Conservation (phyloP, 2,329 filamentous ascomycete species). For the Fusarium goolgardi region DNA sequence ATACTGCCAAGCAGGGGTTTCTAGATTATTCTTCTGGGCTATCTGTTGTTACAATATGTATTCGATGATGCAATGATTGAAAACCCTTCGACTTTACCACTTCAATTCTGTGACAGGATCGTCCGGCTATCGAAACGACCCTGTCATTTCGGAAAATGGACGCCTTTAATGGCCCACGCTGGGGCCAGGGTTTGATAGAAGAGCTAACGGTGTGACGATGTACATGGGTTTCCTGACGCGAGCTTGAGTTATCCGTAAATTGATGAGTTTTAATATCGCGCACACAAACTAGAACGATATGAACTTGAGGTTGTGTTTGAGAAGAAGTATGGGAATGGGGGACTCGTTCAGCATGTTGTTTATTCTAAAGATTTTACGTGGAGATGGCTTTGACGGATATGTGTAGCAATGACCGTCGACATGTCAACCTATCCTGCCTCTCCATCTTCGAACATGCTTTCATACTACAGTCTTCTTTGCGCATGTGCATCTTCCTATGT, state of each 20-base stretch:
- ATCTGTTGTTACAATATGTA: background rate
- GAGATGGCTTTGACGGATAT: background rate
- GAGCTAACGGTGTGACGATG: slow-evolving; percentile 9
- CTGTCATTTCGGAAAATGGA: slow-evolving; percentile 44
- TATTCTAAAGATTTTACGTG: background rate
- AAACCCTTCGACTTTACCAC: slow-evolving; percentile 3
- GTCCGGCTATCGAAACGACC: slow-evolving; percentile 41
- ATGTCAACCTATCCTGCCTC: slow-evolving; percentile 1
- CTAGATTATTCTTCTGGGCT: background rate
- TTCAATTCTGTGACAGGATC: slow-evolving; percentile 30
- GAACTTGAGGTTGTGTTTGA: background rate
- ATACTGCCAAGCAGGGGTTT: background rate
- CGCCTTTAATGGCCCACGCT: slow-evolving; percentile 20
- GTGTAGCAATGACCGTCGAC: background rate
- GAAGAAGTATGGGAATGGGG: background rate
- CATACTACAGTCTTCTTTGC: slow-evolving; percentile 2
- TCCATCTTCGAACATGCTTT: slow-evolving; percentile 1
- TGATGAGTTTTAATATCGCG: slow-evolving; percentile 9
- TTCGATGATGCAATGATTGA: slow-evolving; percentile 27
- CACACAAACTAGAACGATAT: background rate
- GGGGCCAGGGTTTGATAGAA: slow-evolving; percentile 14
- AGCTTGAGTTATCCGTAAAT: slow-evolving; percentile 7
- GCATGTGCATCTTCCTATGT: slow-evolving; percentile 14
- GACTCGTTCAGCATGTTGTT: background rate
- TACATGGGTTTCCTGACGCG: slow-evolving; percentile 6